Evolutionary conservation across 106 monocot species (phyloP).

Genomic region (Dendrobium nobile): DNA sequence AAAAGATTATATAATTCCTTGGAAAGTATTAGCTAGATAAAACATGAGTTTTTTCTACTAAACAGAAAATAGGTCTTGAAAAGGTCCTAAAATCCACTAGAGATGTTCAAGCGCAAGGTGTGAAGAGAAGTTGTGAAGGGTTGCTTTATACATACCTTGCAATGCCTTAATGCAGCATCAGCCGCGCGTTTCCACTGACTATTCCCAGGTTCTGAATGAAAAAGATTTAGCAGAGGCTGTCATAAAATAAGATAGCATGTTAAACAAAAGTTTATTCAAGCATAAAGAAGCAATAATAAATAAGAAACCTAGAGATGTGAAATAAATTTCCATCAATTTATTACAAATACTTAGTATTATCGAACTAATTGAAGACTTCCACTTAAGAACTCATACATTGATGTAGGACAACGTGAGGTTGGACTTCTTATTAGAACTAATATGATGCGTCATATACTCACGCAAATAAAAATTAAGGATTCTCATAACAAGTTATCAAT

Average conservation of each 20-base stretch:
- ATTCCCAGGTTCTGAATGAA: conserved; percentile 97
- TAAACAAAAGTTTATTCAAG: background rate
- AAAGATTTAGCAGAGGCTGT: conserved; percentile 87
- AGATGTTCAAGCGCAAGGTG: background rate
- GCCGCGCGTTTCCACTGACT: conserved; percentile 88
- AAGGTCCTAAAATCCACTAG: no score
- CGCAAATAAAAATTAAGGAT: no score
- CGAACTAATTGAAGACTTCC: background rate
- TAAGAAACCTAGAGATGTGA: background rate
- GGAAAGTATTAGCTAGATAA: no score
- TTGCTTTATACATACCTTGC: conserved; percentile 43
- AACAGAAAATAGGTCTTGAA: no score
- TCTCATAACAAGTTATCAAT: no score
- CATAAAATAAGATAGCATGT: conserved; percentile 4
- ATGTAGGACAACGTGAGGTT: no score
- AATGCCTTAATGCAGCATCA: conserved; percentile 72
- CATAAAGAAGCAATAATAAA: conserved; percentile 1
- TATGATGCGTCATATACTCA: no score
- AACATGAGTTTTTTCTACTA: no score
- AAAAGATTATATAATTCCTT: no score
- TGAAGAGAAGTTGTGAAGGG: background rate
- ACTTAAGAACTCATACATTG: background rate
- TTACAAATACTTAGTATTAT: background rate
- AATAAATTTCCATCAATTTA: background rate
- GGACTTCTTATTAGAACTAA: no score